Base-by-base conservation (phyloP, 192 early-diverging fungal species). In the Funneliformis mosseae region DNA sequence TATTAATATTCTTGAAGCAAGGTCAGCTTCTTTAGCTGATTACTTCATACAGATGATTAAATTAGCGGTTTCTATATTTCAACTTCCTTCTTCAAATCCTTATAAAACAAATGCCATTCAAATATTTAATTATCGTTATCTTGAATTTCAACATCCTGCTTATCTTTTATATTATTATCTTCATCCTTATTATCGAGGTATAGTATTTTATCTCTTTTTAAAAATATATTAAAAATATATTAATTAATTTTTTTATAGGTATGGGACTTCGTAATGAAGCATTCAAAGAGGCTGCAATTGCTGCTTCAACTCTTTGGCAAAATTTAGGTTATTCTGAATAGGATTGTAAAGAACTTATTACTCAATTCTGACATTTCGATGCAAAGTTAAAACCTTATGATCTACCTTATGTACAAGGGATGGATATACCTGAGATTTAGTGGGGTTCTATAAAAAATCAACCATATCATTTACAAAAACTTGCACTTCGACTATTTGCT, bases 331-430 rank as follows among this genome's bases (percentile, higher is more conserved):
- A 69, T 69, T 69, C 38, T 69, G 16, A 69, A 38, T 38, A 42
- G 39, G 39, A 41, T 41, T 43, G 14, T 21, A 69, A 8, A 69
- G 14, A 69, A 69, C 67, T 69, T 69, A 38, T 69, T 69, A 39
- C 38, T 39, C 67, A 42, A n/a, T 69, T 69, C 1, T 18, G 39
- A 4, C 11, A 42, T 18, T 69, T 18, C 41, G 33, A 42, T 42
- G 7, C 8, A 25, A 67, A 67, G 14, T 10, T 33, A 33, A 27
- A 68, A 18, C 38, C 28, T 3, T 68, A 33, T 68, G 11, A 68
- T 68, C 16, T 68, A 18, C 11, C 66, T 68, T 68, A 68, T 68
- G 18, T 18, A 38, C 5, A 41, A 69, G 16, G 16, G 5, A 48
- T 48, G 1, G 46, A 48, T 48, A 48, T 9, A 10, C 6, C 46